phyloP scores from a whole-genome alignment of 345 rosid genomes.

The Eucalyptus cladocalyx region DNA sequence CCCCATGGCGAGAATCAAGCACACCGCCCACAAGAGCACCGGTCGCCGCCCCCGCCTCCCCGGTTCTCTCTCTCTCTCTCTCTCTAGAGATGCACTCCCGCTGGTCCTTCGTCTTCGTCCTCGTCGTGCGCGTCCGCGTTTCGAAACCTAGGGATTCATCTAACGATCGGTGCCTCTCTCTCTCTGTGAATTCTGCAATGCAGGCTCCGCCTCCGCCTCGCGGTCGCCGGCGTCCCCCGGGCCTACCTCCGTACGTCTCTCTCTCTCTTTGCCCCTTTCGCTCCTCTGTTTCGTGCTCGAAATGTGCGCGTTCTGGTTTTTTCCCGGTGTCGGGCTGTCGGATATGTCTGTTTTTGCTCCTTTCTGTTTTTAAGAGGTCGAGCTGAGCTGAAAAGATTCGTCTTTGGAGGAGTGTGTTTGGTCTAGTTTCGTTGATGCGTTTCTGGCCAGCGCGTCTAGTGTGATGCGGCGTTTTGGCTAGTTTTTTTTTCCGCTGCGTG shows the following conservation, averaged over 20 bases:
- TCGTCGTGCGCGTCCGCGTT: not conserved
- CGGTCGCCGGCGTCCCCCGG: not conserved
- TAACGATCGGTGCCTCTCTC: not conserved
- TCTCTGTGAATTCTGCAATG: not conserved
- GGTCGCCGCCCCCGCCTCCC: not conserved
- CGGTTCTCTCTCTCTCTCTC: not conserved
- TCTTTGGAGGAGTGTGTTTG: not conserved
- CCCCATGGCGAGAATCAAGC: not conserved
- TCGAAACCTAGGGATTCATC: not conserved
- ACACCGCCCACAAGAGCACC: not conserved
- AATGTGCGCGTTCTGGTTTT: not conserved
- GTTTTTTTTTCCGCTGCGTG: not conserved
- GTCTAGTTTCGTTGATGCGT: not conserved
- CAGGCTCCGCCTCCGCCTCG: not conserved
- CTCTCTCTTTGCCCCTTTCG: not conserved
- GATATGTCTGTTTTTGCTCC: not conserved
- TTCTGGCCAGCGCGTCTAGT: rapidly evolving
- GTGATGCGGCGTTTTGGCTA: not conserved
- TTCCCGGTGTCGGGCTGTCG: not conserved
- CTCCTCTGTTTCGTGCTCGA: not conserved
- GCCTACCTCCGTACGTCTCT: not conserved
- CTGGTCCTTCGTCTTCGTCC: not conserved
- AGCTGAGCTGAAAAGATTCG: not conserved
- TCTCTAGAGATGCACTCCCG: not conserved
- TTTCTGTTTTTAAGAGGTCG: not conserved